Conservation (phyloP, 2,329 filamentous ascomycete genomes). For the Ophiostoma populinum region DNA sequence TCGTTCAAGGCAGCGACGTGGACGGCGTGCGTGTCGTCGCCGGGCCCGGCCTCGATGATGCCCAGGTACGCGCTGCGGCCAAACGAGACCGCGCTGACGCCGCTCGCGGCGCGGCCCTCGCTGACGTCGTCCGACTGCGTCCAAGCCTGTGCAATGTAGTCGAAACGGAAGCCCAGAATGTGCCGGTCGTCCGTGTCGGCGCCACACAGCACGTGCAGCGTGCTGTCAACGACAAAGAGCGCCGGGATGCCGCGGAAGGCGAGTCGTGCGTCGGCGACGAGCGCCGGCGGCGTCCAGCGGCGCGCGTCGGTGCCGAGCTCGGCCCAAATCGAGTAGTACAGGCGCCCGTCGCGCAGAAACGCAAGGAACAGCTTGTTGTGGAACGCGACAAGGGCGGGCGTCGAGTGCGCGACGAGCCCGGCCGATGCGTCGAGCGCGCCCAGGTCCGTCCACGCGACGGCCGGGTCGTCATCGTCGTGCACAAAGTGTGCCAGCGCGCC, state of each 20-base stretch:
- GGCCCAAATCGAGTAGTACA: constrained; percentile 16
- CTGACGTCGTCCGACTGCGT: constrained; percentile 17
- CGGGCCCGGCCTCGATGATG: constrained; percentile 14
- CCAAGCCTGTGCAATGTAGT: constrained; percentile 16
- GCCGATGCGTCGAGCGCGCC: constrained; percentile 12
- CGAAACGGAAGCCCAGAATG: constrained; percentile 18
- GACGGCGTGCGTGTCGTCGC: constrained; percentile 11
- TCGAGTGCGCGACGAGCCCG: constrained; percentile 14
- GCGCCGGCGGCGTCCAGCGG: constrained; percentile 11
- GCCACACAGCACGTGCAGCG: constrained; percentile 18
- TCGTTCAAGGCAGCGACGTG: constrained; percentile 11
- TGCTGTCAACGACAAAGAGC: constrained; percentile 17
- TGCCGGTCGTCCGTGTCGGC: constrained; percentile 13
- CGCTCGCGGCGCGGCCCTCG: constrained; percentile 17
- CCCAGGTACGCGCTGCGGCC: constrained; percentile 16
- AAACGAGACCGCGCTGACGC: constrained; percentile 19
- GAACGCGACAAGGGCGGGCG: constrained; percentile 17
- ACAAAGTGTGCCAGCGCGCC: constrained; percentile 18
- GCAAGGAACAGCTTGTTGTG: constrained; percentile 20
- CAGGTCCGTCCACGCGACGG: constrained; percentile 13
- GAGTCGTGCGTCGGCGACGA: background rate
- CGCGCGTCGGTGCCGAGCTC: constrained; percentile 11
- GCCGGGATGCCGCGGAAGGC: constrained; percentile 18
- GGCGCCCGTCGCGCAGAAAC: constrained; percentile 15
- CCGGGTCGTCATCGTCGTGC: constrained; percentile 16